phyloP scores from a whole-genome alignment of 1,139 yeast species.

The Tardiomyces depauwii region DNA sequence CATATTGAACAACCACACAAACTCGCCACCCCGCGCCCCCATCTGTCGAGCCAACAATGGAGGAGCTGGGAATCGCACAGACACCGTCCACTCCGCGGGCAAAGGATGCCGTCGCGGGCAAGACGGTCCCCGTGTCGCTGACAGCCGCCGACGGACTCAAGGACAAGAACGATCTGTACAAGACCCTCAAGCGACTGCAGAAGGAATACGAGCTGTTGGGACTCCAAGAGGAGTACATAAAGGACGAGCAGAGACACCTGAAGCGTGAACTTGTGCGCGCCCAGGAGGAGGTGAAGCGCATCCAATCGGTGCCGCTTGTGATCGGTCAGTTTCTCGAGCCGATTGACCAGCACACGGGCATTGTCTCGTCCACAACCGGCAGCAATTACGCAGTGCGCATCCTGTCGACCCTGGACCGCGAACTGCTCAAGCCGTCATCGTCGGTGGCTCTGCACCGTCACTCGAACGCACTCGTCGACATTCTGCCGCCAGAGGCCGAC shows the following conservation, averaged over 20 bases:
- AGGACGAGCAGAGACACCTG: constrained; percentile 89
- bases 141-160: constrained; percentile 23
- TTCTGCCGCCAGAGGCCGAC: constrained; percentile 97
- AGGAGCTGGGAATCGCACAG: constrained; percentile 45
- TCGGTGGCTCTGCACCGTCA: constrained; percentile 97
- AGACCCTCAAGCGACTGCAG: constrained; percentile 72
- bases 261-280: constrained; percentile 92
- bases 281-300: constrained; percentile 95
- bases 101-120: constrained; percentile 13
- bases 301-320: constrained; percentile 93
- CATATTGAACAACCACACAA: too few relatives aligned
- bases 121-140: constrained; percentile 11
- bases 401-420: constrained; percentile 88
- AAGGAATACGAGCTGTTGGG: constrained; percentile 70
- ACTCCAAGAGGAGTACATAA: constrained; percentile 87
- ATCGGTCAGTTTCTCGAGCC: constrained; percentile 98
- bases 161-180: constrained; percentile 48
- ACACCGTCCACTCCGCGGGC: constrained; percentile 19
- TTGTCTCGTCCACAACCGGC: constrained; percentile 95
- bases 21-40: too few relatives aligned
- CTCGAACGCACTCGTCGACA: constrained; percentile 94
- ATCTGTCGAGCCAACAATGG: constrained; percentile 29
- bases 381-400: constrained; percentile 94
- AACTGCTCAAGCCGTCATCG: constrained; percentile 84
- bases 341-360: constrained; percentile 92